phyloP scores from a whole-genome alignment of 2,329 filamentous ascomycete species.

The Curvularia eragrostidis region DNA sequence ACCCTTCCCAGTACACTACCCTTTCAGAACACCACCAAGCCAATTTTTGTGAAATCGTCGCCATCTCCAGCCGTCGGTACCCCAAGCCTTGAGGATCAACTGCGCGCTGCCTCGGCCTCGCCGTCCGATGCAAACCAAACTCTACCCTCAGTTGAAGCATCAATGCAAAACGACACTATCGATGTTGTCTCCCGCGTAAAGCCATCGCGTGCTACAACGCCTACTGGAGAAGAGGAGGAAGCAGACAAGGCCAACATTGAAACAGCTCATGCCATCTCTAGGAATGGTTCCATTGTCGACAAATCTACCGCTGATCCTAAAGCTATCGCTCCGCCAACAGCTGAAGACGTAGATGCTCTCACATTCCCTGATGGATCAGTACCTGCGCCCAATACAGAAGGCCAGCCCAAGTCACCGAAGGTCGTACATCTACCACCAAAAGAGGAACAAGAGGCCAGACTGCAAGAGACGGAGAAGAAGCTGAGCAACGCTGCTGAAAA shows the following conservation, averaged over 20 bases:
- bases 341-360: constrained; percentile 36
- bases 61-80: constrained; percentile 27
- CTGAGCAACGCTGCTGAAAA: constrained; percentile 47
- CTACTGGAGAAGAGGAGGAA: constrained; percentile 25
- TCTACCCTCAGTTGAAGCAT: constrained; percentile 28
- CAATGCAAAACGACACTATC: constrained; percentile 23
- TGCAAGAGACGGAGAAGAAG: constrained; percentile 52
- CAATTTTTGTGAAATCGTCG: constrained; percentile 30
- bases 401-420: constrained; percentile 38
- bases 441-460: constrained; percentile 57
- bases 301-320: constrained; percentile 33
- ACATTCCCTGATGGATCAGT: constrained; percentile 6
- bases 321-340: constrained; percentile 36
- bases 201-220: constrained; percentile 13
- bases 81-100: constrained; percentile 44
- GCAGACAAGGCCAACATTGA: constrained; percentile 15
- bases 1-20: constrained; percentile 35
- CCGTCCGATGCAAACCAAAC: constrained; percentile 39
- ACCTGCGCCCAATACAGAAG: constrained; percentile 8
- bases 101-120: constrained; percentile 45
- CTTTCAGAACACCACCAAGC: constrained; percentile 31
- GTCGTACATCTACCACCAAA: constrained; percentile 58
- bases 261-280: constrained; percentile 21
- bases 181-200: constrained; percentile 20
- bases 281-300: constrained; percentile 19